Evolutionary conservation across 148 eudicot genomes (phyloP), one percentile per base, ranked within the genome.

Genomic region (Nyssa sinensis): DNA sequence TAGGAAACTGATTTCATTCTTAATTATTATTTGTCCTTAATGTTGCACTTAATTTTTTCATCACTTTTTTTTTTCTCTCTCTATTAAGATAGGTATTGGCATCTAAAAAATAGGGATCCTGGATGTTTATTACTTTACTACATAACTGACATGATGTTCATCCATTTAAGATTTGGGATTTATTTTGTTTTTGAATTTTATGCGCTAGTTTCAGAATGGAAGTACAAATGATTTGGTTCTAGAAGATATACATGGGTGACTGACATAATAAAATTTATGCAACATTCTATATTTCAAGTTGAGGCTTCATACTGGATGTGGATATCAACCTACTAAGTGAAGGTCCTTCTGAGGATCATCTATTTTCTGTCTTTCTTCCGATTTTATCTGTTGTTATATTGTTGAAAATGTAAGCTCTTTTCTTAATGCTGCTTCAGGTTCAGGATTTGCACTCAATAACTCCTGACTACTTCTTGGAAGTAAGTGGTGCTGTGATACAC

Each of bases 401-500:
- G 63, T 67, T 30, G 67, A 21, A 23, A 67, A 59, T 34, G 25
- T 72, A 71, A 67, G 31, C 47, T 27, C 19, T 57, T 67, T 75
- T 84, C 39, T 71, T 21, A 63, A 70, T 78, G 30, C 34, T 81
- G 74, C 65, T 84, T 78, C 93, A 95, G 99, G 96, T 92, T 86
- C 93, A 95, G 80, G 90, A 95, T 78, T 77, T 92, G 80, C 97
- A 92, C 83, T 90, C 91, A 33, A 78, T 92, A 74, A 95, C 99
- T 70, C 99, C 99, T 11, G 88, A 95, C 71, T 81, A 83, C 84
- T 95, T 95, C 83, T 85, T 95, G 90, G 94, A 95, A 95, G 87
- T 95, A 72, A 95, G 99, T 80, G 99, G 99, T 71, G 93, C 87
- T 7, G 93, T 95, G 65, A 88, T 95, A 71, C 99, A 95, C 74